Evolutionary conservation across 2,329 filamentous ascomycete species (phyloP).

Genomic region (Akanthomyces uredinophilus): DNA sequence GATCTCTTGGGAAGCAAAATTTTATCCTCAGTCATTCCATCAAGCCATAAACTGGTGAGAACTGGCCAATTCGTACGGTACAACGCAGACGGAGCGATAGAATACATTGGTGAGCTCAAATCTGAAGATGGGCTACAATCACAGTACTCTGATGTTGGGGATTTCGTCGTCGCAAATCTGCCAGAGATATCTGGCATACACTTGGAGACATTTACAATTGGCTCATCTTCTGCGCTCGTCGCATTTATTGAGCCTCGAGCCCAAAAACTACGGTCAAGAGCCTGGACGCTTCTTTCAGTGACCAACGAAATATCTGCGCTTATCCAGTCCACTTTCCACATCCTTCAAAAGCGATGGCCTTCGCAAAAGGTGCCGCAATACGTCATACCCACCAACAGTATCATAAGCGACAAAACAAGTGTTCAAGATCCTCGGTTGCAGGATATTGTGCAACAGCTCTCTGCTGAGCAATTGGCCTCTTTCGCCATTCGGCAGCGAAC

Average conservation of each 20-base stretch:
- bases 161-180: neutral
- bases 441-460: neutral
- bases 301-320: neutral
- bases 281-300: neutral
- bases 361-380: neutral
- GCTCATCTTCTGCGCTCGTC: neutral
- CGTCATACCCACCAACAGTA: neutral
- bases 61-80: neutral
- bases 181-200: neutral
- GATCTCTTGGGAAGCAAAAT: neutral
- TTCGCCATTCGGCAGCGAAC: neutral
- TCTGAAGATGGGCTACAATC: neutral
- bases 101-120: neutral
- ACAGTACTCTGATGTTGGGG: neutral
- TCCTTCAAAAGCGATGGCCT: neutral
- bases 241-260: neutral
- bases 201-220: neutral
- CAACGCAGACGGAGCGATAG: neutral
- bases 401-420: neutral
- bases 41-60: neutral
- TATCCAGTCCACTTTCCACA: neutral
- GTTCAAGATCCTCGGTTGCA: neutral
- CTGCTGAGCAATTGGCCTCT: neutral
- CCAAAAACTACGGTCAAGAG: neutral
- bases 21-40: neutral